Evolutionary conservation across 768 basidiomycete genomes (phyloP).

Genomic region (Trametes elegans): DNA sequence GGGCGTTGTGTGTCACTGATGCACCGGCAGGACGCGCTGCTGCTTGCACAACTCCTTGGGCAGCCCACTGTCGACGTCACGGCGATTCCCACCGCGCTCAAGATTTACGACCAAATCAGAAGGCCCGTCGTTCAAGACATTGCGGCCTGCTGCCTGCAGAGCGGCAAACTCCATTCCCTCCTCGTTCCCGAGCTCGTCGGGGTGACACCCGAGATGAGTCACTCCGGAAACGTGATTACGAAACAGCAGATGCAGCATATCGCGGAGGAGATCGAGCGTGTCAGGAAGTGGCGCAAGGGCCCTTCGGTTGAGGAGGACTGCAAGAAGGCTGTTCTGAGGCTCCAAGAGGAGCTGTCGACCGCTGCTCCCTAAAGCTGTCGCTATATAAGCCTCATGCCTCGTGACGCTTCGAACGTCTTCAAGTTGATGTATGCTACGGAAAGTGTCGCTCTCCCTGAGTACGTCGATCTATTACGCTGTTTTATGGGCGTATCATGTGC

Average conservation of each 20-base stretch:
- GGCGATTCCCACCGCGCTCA: conserved; percentile 28
- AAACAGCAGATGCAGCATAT: not conserved
- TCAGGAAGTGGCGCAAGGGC: not conserved
- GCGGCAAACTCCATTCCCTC: conserved; percentile 28
- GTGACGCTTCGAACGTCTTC: too few relatives aligned
- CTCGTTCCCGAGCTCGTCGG: not conserved
- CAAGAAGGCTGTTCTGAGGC: not conserved
- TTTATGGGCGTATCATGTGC: too few relatives aligned
- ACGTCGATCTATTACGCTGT: too few relatives aligned
- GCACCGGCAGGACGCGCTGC: conserved; percentile 25
- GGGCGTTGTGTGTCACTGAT: not conserved
- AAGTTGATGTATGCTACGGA: too few relatives aligned
- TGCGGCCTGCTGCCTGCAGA: not conserved
- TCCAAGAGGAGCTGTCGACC: not conserved
- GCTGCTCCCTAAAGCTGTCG: too few relatives aligned
- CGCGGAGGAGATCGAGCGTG: not conserved
- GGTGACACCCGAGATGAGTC: not conserved
- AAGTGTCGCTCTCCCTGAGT: too few relatives aligned
- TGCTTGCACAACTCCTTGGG: conserved; percentile 30
- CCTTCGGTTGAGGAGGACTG: not conserved
- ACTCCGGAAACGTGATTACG: not conserved
- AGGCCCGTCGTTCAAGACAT: conserved; percentile 31
- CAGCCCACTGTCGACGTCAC: conserved; percentile 21
- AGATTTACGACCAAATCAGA: conserved; percentile 32
- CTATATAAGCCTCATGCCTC: too few relatives aligned